Evolutionary conservation across 2,329 filamentous ascomycete genomes (phyloP).

Genomic region (Ceratocystis cubensis): DNA sequence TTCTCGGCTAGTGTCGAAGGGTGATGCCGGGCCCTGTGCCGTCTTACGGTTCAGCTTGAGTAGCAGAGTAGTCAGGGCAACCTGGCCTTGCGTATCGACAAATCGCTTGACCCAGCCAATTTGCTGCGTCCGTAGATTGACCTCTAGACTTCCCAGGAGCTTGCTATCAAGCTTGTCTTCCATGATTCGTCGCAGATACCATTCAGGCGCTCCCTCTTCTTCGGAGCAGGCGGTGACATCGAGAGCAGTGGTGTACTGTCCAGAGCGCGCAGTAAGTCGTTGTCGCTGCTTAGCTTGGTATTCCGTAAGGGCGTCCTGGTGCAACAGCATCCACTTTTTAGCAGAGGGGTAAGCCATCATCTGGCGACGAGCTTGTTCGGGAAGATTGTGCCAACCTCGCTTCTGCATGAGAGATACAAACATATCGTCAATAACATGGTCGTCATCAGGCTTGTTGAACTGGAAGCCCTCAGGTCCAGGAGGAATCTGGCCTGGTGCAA

Average conservation of each 20-base stretch:
- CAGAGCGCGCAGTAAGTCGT: constrained; percentile 58
- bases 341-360: constrained; percentile 90
- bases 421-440: constrained; percentile 76
- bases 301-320: constrained; percentile 88
- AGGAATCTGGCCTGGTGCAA: constrained; percentile 42
- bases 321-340: constrained; percentile 96
- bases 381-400: constrained; percentile 91
- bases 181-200: constrained; percentile 95
- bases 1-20: constrained; percentile 49
- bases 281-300: constrained; percentile 91
- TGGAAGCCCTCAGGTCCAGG: constrained; percentile 39
- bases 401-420: constrained; percentile 94
- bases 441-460: constrained; percentile 63
- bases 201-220: constrained; percentile 92
- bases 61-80: constrained; percentile 86
- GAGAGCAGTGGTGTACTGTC: constrained; percentile 50
- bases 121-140: constrained; percentile 88
- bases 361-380: constrained; percentile 84
- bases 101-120: constrained; percentile 97
- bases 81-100: constrained; percentile 92
- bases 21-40: constrained; percentile 52
- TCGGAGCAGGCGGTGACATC: constrained; percentile 69
- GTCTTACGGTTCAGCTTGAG: constrained; percentile 87
- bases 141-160: constrained; percentile 81
- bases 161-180: constrained; percentile 88